Evolutionary conservation across 1,284 basidiomycete genomes (phyloP), one percentile per base, ranked within the genome.

Genomic region (Lentinus polychrous): DNA sequence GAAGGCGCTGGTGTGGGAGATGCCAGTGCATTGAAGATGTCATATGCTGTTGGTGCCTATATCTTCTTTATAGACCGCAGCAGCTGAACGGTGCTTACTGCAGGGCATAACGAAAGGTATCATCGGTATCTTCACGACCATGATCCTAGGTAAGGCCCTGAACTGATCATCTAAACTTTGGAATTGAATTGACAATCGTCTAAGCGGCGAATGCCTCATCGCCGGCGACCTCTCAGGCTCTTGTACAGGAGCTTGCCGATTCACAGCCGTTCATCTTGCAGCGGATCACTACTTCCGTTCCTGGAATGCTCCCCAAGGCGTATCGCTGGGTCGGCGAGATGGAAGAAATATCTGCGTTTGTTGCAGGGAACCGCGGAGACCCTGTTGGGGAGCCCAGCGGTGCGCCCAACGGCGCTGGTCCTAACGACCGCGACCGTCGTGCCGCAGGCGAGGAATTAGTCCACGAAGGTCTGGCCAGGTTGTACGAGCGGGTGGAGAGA

Each of bases 21-120:
- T 53, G 79, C 79, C 3, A 82, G 78, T 54, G 78, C 78, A 3
- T 58, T 81, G 52, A 81, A 81, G 61, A 80, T 81, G 79, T 76
- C 77, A 14, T 79, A 82, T 59, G 76, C 76, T 47, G 79, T 81
- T 50, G 61, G 73, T 62, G 2, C 31, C 20, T 8, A 20, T 40
- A 17, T 8, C 35, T 22, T 7, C 14, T 24, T 23, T 2, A 12
- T 23, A 1, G 8, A 18, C 34, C 49, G 37, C 43, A 23, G 14
- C 0, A 35, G 22, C 18, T 15, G 14, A 36, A 41, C 24, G 20
- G 6, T 36, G 5, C 24, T 32, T 33, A 17, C 15, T 45, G 17
- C 55, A 79, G 76, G 78, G 76, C 3, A 76, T 82, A 35, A 64
- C 66, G 37, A 82, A 80, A 57, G 78, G 79, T 14, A 63, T 72